Conservation (phyloP, 331 rosid genomes). For the Quercus lobata region DNA sequence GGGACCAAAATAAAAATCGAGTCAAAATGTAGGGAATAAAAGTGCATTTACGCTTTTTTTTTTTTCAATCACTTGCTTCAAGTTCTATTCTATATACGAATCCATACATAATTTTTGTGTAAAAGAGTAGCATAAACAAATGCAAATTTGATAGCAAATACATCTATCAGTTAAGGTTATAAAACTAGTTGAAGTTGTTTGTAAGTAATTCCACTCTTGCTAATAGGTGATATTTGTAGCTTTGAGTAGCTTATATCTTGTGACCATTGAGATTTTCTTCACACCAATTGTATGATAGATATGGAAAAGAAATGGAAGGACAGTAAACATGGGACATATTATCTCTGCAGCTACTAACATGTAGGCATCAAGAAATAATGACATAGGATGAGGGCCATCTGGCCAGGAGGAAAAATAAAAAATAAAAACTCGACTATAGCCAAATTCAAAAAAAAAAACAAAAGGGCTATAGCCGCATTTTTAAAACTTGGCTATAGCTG, state of each 20-base stretch:
- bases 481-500: too few relatives aligned
- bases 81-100: not conserved
- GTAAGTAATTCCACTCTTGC: not conserved
- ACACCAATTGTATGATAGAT: not conserved
- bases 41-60: too few relatives aligned
- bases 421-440: too few relatives aligned
- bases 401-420: too few relatives aligned
- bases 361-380: not conserved
- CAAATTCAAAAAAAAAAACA: too few relatives aligned
- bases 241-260: not conserved
- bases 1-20: too few relatives aligned
- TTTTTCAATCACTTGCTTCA: too few relatives aligned
- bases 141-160: not conserved
- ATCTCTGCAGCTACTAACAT: not conserved
- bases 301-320: not conserved
- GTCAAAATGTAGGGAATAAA: too few relatives aligned
- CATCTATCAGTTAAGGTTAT: not conserved
- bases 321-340: not conserved
- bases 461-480: too few relatives aligned
- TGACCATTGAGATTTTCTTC: not conserved
- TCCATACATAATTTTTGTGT: not conserved
- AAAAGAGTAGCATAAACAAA: not conserved
- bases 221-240: not conserved
- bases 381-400: not conserved
- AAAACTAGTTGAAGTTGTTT: not conserved